These are phyloP conservation scores for Saccharomycopsis microspora DNA, from an alignment of 805 yeast species.

Conservation along the genomic window DNA sequence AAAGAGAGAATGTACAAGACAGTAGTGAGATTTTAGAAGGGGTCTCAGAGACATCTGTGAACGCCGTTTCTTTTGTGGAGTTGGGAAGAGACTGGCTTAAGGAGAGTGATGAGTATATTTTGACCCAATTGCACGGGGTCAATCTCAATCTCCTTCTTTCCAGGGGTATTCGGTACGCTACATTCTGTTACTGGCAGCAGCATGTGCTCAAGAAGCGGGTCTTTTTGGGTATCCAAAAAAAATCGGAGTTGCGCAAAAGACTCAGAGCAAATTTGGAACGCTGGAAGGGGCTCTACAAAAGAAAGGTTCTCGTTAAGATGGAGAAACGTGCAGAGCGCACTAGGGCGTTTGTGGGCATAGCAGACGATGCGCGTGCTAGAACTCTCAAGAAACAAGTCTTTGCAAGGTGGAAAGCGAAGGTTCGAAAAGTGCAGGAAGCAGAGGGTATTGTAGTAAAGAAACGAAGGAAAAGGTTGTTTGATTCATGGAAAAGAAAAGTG, in stretches of 20 bases:
- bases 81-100: slow-evolving; percentile 11
- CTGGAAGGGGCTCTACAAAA: slow-evolving; percentile 8
- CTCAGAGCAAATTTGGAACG: neutral
- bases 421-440: neutral
- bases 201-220: slow-evolving; percentile 5
- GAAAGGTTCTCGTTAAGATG: slow-evolving; percentile 7
- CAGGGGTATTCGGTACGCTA: slow-evolving; percentile 14
- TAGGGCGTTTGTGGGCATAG: neutral
- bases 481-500: neutral
- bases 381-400: neutral
- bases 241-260: slow-evolving; percentile 1
- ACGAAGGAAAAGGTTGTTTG: neutral
- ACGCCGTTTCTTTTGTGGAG: neutral
- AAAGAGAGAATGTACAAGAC: slow-evolving; percentile 4
- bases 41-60: neutral
- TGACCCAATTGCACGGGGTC: slow-evolving; percentile 5
- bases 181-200: slow-evolving; percentile 12
- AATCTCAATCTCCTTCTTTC: slow-evolving; percentile 15
- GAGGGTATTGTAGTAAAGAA: neutral
- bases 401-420: neutral
- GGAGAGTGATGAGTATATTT: neutral
- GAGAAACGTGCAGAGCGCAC: neutral
- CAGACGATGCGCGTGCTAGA: neutral
- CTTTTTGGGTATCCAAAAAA: slow-evolving; percentile 7
- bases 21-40: neutral